Evolutionary conservation across 371 early-diverging fungal genomes (phyloP).

Genomic region (Fennellomyces sp.): DNA sequence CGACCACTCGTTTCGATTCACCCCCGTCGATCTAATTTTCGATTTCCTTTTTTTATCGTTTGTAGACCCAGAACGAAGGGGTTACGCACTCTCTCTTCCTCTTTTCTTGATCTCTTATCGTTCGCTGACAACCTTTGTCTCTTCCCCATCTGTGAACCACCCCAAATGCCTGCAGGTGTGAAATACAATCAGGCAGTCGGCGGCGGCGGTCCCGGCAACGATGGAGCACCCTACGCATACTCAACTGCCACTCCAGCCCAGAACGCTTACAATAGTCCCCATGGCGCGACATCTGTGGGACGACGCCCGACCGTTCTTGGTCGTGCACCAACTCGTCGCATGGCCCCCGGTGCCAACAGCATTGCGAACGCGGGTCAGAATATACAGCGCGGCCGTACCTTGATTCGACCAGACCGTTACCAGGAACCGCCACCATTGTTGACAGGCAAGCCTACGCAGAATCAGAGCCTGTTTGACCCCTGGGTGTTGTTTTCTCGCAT

Average conservation of each 20-base stretch:
- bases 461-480: constrained; percentile 51
- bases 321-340: constrained; percentile 53
- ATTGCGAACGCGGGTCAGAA: constrained; percentile 55
- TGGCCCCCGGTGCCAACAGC: constrained; percentile 49
- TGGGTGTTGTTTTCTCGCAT: constrained; percentile 81
- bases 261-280: not conserved
- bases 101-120: not conserved
- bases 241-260: not conserved
- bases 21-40: constrained; percentile 9
- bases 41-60: constrained; percentile 4
- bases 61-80: not conserved
- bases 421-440: constrained; percentile 74
- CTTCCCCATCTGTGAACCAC: not conserved
- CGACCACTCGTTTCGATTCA: not conserved
- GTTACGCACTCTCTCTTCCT: not conserved
- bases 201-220: constrained; percentile 11
- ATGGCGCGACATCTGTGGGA: constrained; percentile 29
- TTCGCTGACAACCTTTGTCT: constrained; percentile 5
- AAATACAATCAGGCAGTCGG: constrained; percentile 12
- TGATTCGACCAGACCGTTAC: constrained; percentile 75
- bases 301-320: constrained; percentile 46
- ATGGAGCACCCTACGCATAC: not conserved
- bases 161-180: constrained; percentile 10
- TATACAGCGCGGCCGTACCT: constrained; percentile 74
- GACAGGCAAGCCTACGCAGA: constrained; percentile 60